phyloP scores from a whole-genome alignment of 2,329 filamentous ascomycete species.

The Sarocladium strictum region DNA sequence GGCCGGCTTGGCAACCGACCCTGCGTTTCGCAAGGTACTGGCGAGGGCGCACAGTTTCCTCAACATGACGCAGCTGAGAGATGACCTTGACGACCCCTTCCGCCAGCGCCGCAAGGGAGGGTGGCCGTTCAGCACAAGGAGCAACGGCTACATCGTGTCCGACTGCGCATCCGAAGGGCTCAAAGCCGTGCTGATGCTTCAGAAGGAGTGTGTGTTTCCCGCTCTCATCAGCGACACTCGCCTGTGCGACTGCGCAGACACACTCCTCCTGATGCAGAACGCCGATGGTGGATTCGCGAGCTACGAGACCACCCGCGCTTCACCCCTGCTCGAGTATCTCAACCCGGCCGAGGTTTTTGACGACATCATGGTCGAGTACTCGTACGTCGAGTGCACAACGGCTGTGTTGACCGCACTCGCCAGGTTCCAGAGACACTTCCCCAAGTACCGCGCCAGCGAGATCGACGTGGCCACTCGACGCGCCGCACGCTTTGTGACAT shows the following conservation, averaged over 20 bases:
- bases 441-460: conserved; percentile 65
- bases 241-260: conserved; percentile 75
- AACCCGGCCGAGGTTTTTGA: conserved; percentile 91
- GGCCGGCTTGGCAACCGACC: conserved; percentile 48
- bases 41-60: neutral
- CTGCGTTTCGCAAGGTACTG: neutral
- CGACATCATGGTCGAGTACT: conserved; percentile 89
- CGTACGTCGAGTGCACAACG: conserved; percentile 89
- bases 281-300: conserved; percentile 72
- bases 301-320: conserved; percentile 74
- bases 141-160: conserved; percentile 83
- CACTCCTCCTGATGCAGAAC: conserved; percentile 84
- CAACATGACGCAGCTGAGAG: neutral
- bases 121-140: conserved; percentile 83
- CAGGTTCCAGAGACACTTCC: conserved; percentile 69
- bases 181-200: conserved; percentile 71
- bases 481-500: conserved; percentile 71
- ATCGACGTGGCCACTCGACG: conserved; percentile 63
- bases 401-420: conserved; percentile 77
- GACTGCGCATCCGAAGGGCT: conserved; percentile 83
- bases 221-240: conserved; percentile 63
- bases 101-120: conserved; percentile 55
- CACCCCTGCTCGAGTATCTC: conserved; percentile 66
- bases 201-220: conserved; percentile 66
- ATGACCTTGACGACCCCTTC: neutral